Conservation (phyloP, 306 rosid species). For the Pueraria montana region DNA sequence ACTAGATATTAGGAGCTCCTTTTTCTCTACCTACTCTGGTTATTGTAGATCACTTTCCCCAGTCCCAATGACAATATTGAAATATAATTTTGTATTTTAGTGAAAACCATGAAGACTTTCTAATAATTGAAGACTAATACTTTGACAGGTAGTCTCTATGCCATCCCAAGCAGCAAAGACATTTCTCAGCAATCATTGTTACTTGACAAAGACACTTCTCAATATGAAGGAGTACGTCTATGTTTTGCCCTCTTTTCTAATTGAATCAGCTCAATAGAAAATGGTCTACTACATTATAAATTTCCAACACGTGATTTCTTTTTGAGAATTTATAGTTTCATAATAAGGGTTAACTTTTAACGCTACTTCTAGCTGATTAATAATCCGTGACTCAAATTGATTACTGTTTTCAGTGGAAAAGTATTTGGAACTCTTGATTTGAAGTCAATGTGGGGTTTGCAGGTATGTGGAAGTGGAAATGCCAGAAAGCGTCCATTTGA, state of each 20-base stretch:
- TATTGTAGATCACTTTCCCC: constrained; percentile 16
- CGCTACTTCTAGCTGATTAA: not conserved
- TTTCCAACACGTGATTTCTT: not conserved
- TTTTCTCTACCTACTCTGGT: constrained; percentile 42
- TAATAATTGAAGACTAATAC: constrained; percentile 19
- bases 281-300: not conserved
- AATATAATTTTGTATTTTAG: constrained; percentile 29
- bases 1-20: constrained; percentile 9
- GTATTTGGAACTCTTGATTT: not conserved
- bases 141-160: constrained; percentile 48
- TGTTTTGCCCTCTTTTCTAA: not conserved
- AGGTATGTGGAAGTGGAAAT: constrained; percentile 46
- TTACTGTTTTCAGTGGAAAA: not conserved
- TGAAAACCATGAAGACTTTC: not conserved
- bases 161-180: constrained; percentile 41
- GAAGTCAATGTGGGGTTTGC: constrained; percentile 38
- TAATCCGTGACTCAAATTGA: not conserved
- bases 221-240: constrained; percentile 44
- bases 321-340: not conserved
- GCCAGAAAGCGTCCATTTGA: constrained; percentile 62
- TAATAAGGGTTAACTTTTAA: constrained; percentile 8
- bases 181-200: constrained; percentile 53
- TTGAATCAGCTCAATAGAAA: not conserved
- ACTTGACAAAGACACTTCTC: constrained; percentile 50
- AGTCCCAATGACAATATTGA: not conserved